Percentiles rank a stretch among this genome's conserved stretches.
Conservation (phyloP, 1,284 basidiomycete species). For the Inonotus obliquus region DNA sequence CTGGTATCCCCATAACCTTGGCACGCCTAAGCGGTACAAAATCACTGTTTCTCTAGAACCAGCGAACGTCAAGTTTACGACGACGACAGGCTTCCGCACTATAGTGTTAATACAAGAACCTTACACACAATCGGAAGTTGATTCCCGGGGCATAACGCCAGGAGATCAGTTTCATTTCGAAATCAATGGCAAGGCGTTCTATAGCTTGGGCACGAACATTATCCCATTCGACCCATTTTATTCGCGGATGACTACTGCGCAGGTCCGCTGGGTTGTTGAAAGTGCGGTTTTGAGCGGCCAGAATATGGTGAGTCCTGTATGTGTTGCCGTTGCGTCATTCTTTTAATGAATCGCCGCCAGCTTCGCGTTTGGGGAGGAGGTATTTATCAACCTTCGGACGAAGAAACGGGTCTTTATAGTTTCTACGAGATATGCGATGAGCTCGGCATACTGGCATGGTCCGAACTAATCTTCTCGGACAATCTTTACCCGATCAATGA, state of each 20-base stretch:
- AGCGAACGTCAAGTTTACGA: constrained; percentile 28
- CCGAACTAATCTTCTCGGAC: constrained; percentile 61
- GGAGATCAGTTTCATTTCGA: constrained; percentile 59
- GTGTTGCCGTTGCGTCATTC: background rate
- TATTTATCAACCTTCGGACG: constrained; percentile 44
- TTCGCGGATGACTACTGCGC: constrained; percentile 43
- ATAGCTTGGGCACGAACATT: constrained; percentile 50
- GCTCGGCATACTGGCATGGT: constrained; percentile 60
- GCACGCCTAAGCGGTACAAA: constrained; percentile 50
- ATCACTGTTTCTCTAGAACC: constrained; percentile 35
- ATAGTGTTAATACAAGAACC: constrained; percentile 46
- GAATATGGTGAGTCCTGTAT: constrained; percentile 43
- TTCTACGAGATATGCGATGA: constrained; percentile 60
- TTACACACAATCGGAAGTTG: constrained; percentile 42
- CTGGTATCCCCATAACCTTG: constrained; percentile 54
- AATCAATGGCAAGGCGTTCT: constrained; percentile 52
- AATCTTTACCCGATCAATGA: constrained; percentile 51
- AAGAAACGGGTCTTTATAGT: constrained; percentile 46
- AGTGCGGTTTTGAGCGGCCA: constrained; percentile 51
- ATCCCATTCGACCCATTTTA: constrained; percentile 61
- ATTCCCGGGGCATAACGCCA: constrained; percentile 45
- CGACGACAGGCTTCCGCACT: constrained; percentile 55
- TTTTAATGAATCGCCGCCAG: constrained; percentile 26
- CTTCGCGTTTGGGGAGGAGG: constrained; percentile 58
- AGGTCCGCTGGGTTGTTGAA: constrained; percentile 52